Percentiles rank a stretch among this genome's conserved stretches.
Evolutionary conservation across 345 rosid genomes (phyloP).

Genomic region (Melaleuca quinquenervia): DNA sequence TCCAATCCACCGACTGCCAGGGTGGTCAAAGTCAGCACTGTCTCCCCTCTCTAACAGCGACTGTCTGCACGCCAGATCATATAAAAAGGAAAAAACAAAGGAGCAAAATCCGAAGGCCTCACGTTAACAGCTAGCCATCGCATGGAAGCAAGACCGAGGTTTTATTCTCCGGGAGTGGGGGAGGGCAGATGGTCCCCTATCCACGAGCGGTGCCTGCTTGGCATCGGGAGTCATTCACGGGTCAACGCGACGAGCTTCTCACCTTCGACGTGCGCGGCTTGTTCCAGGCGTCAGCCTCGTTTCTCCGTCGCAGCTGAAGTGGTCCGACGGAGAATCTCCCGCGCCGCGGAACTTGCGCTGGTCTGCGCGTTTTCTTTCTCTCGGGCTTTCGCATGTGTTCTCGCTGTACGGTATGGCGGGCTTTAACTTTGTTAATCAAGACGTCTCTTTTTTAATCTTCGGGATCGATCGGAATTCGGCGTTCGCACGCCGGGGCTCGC

Average conservation of each 20-base stretch:
- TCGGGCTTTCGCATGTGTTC: neutral
- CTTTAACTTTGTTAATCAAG: neutral
- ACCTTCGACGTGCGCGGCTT: neutral
- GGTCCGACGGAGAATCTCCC: neutral
- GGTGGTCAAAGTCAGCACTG: neutral
- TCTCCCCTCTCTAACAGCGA: neutral
- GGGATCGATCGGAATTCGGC: neutral
- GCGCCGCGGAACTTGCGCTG: neutral
- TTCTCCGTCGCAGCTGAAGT: neutral
- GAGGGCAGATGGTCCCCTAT: neutral
- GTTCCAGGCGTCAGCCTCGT: neutral
- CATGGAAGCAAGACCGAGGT: neutral
- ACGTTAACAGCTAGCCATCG: neutral
- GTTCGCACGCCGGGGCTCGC: too few species aligned
- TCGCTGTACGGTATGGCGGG: neutral
- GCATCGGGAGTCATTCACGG: neutral
- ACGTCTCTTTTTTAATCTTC: neutral
- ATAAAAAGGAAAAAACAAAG: accelerated
- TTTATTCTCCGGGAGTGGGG: neutral
- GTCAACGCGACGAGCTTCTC: neutral
- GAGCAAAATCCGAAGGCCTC: neutral
- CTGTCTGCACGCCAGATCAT: neutral
- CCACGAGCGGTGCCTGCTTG: neutral
- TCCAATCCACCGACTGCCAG: neutral
- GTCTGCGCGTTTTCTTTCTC: neutral